A percentile compares a stretch with the other conserved stretches of the same genome.
phyloP scores from a whole-genome alignment of 2,329 filamentous ascomycete genomes.

The Aspergillus tubingensis region DNA sequence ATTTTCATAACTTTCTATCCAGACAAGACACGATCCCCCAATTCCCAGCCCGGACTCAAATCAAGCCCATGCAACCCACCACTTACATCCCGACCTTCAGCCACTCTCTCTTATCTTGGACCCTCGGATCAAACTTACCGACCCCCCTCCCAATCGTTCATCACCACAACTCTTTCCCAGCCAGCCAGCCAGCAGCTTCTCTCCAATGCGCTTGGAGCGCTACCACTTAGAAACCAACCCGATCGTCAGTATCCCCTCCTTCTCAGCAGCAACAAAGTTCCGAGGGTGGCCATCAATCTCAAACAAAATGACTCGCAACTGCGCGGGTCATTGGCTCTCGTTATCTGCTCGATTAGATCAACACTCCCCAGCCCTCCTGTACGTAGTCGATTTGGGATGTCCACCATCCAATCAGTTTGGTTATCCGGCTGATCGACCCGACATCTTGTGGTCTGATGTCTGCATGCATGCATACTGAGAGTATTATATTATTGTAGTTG shows the following conservation, averaged over 20 bases:
- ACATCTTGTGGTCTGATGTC: not conserved
- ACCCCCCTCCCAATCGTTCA: not conserved
- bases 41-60: not conserved
- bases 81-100: not conserved
- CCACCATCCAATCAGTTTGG: not conserved
- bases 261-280: conserved; percentile 14
- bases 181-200: not conserved
- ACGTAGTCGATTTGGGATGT: conserved; percentile 1
- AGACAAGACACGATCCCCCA: not conserved
- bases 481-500: too few relatives aligned
- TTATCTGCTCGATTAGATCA: conserved; percentile 2
- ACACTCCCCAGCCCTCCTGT: not conserved
- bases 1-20: not conserved
- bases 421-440: conserved; percentile 9
- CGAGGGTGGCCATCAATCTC: conserved; percentile 9
- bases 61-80: not conserved
- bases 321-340: conserved; percentile 10
- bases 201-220: conserved; percentile 17
- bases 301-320: not conserved
- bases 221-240: conserved; percentile 8
- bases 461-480: not conserved
- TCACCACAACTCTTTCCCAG: not conserved
- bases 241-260: conserved; percentile 7
- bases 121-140: not conserved
- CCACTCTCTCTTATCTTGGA: not conserved